Base-by-base conservation (phyloP, 2,329 filamentous ascomycete species). In the Paraphoma sp. region DNA sequence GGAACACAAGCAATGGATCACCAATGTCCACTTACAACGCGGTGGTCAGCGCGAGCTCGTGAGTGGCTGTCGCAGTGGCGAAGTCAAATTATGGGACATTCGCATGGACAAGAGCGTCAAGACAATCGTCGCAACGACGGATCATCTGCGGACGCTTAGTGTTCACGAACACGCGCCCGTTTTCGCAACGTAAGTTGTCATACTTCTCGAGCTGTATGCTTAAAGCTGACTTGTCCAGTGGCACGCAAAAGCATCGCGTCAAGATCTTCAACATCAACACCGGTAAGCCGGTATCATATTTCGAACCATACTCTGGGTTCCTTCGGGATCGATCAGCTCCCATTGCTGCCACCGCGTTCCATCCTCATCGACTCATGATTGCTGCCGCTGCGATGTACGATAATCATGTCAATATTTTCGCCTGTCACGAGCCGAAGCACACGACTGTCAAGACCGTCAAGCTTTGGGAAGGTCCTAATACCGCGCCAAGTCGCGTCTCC, bases 81-180 rank as follows among this genome's bases (percentile, higher is more conserved):
- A 95, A 72, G 91, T 99, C 62, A 93, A 92, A 74, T 83, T 99
- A 14, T 99, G 95, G 95, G 95, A 99, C 76, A 92, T 99, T 48
- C 87, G 95, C 47, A 92, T 92, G 87, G 90, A 95, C 62, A 84
- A 84, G 64, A 88, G 90, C 5, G 82, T 96, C 48, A 87, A 88
- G 57, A 87, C 87, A 2, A 89, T 94, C 69, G 84, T 87, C 71
- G 88, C 90, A 6, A 94, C 91, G 3, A 87, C 85, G 57, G 88
- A 93, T 68, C 90, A 89, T 8, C 83, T 97, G 58, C 87, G 93
- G 53, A 96, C 92, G 16, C 85, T 96, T 54, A 95, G 91, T 74
- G 93, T 95, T 42, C 95, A 99, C 76, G 95, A 99, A 77, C 95
- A 99, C 77, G 87, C 96, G 51, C 95, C 95, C 28, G 93, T 99